Evolutionary conservation across 257 asterid species (phyloP).

Genomic region (Mentha longifolia): DNA sequence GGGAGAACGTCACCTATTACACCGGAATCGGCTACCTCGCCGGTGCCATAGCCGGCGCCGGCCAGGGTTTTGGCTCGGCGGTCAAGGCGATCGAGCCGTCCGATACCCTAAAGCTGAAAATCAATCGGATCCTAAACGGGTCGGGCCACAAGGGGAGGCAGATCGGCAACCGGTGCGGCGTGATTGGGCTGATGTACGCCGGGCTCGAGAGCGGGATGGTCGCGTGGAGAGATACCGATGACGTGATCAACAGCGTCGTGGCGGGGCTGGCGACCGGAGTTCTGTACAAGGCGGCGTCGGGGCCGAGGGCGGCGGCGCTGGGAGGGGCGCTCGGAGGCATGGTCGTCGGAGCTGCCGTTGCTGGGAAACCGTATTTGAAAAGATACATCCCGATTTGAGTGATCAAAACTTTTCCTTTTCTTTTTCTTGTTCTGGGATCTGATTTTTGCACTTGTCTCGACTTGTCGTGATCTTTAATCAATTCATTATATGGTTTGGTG

Average conservation of each 20-base stretch:
- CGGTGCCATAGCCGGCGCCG: slow-evolving; percentile 76
- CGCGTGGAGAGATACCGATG: slow-evolving; percentile 67
- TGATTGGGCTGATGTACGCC: slow-evolving; percentile 78
- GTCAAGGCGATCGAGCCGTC: slow-evolving; percentile 72
- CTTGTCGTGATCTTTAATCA: slow-evolving; percentile 29
- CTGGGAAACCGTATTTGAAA: slow-evolving; percentile 66
- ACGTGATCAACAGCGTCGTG: slow-evolving; percentile 65
- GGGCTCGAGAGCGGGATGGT: slow-evolving; percentile 92
- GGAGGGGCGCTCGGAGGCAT: slow-evolving; percentile 80
- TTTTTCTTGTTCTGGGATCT: slow-evolving; percentile 8
- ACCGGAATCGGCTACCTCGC: slow-evolving; percentile 83
- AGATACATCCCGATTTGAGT: slow-evolving; percentile 62
- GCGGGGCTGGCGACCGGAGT: slow-evolving; percentile 72
- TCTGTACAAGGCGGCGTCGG: slow-evolving; percentile 69
- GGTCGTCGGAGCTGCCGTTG: slow-evolving; percentile 57
- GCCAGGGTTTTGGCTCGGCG: slow-evolving; percentile 65
- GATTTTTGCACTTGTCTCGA: slow-evolving; percentile 20
- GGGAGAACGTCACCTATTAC: slow-evolving; percentile 86
- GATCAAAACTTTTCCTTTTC: slow-evolving; percentile 3
- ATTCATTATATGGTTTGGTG: slow-evolving; percentile 29
- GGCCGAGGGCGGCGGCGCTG: slow-evolving; percentile 74
- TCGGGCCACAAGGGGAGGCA: slow-evolving; percentile 81
- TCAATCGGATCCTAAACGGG: slow-evolving; percentile 77
- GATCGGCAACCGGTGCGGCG: slow-evolving; percentile 83
- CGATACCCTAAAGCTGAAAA: slow-evolving; percentile 74